Percentiles rank a stretch among this genome's conserved stretches.
phyloP scores from a whole-genome alignment of 345 rosid genomes.

The Camelina laxa region DNA sequence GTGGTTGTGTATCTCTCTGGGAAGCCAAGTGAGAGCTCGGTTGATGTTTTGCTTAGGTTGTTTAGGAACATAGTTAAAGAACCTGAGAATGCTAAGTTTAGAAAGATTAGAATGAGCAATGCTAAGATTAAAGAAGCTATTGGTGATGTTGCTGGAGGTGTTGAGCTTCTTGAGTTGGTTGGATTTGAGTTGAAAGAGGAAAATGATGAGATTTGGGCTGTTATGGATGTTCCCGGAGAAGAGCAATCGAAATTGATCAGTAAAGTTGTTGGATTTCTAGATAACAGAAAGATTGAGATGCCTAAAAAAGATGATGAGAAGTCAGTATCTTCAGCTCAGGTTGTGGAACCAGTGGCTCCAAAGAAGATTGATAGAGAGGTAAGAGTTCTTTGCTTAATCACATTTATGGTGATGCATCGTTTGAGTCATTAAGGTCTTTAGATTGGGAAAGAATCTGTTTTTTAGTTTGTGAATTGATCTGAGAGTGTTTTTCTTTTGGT shows the following conservation, averaged over 20 bases:
- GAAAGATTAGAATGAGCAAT: conserved; percentile 83
- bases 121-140: conserved; percentile 83
- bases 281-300: conserved; percentile 52
- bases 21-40: conserved; percentile 62
- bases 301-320: conserved; percentile 43
- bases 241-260: conserved; percentile 53
- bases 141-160: conserved; percentile 75
- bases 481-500: conserved; percentile 15
- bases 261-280: conserved; percentile 56
- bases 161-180: conserved; percentile 73
- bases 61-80: conserved; percentile 76
- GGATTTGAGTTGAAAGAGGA: conserved; percentile 79
- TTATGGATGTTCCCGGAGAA: conserved; percentile 64
- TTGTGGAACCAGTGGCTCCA: conserved; percentile 49
- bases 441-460: not conserved
- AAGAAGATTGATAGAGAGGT: conserved; percentile 88
- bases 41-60: conserved; percentile 70
- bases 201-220: conserved; percentile 79
- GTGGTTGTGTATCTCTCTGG: conserved; percentile 62
- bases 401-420: not conserved
- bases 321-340: conserved; percentile 46
- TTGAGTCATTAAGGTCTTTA: not conserved
- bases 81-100: conserved; percentile 78
- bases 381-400: not conserved
- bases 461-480: conserved; percentile 7